phyloP scores from a whole-genome alignment of 208 protist species.

The Leishmania turanica region DNA sequence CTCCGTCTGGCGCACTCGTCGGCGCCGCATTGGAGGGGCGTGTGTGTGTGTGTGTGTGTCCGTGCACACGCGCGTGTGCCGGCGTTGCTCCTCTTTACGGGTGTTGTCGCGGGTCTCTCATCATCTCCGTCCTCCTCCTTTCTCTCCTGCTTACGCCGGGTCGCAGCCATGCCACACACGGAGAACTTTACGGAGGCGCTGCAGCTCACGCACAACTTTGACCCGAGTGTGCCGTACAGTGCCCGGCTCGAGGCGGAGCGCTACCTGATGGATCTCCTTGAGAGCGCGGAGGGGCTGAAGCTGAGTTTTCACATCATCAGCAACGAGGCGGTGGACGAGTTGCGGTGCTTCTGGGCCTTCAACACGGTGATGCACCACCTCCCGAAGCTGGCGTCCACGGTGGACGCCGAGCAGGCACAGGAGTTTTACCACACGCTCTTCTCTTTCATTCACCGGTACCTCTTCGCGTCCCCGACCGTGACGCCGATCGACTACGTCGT shows the following conservation, averaged over 20 bases:
- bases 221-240: constrained; percentile 32
- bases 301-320: constrained; percentile 73
- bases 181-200: constrained; percentile 68
- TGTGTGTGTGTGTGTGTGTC: background rate
- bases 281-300: constrained; percentile 61
- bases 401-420: constrained; percentile 44
- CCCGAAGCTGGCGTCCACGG: constrained; percentile 34
- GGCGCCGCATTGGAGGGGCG: background rate
- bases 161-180: constrained; percentile 26
- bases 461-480: constrained; percentile 21
- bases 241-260: constrained; percentile 61
- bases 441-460: constrained; percentile 68
- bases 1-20: background rate
- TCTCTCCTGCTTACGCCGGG: background rate
- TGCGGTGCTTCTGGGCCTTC: constrained; percentile 85
- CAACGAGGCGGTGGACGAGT: constrained; percentile 59
- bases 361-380: constrained; percentile 82
- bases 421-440: constrained; percentile 73
- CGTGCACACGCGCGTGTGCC: background rate
- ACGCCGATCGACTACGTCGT: constrained; percentile 57
- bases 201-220: constrained; percentile 59
- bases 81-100: background rate
- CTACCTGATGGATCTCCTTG: constrained; percentile 72
- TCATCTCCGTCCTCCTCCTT: background rate
- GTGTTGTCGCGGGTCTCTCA: background rate